Percentiles rank a stretch among this genome's conserved stretches.
Evolutionary conservation across 2,329 filamentous ascomycete species (phyloP).

Genomic region (Penicillium sp.): DNA sequence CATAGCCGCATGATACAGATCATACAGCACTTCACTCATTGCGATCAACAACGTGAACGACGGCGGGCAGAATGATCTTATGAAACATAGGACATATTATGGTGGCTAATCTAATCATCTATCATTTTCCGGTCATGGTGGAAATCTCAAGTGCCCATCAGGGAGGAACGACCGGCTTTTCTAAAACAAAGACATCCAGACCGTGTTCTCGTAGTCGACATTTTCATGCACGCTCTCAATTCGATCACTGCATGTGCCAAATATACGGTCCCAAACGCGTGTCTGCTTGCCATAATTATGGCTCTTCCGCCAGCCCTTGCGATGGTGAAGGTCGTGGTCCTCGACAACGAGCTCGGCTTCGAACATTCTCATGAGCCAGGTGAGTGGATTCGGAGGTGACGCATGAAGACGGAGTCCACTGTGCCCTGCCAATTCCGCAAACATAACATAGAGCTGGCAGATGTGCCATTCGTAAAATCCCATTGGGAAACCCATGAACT

Average conservation of each 20-base stretch:
- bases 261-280: neutral
- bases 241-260: neutral
- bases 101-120: neutral
- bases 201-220: neutral
- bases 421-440: slow-evolving; percentile 7
- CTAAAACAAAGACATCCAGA: neutral
- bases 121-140: neutral
- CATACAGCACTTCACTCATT: neutral
- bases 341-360: neutral
- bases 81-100: neutral
- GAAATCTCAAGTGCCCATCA: neutral
- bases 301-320: slow-evolving; percentile 2
- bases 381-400: slow-evolving; percentile 3
- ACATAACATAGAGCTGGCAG: slow-evolving; percentile 8
- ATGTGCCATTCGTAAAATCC: slow-evolving; percentile 9
- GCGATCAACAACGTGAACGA: neutral
- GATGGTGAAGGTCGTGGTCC: slow-evolving; percentile 1
- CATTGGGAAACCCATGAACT: slow-evolving; percentile 3
- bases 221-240: neutral
- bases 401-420: neutral
- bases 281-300: slow-evolving; percentile 2
- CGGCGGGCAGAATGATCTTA: too few species aligned
- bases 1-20: neutral
- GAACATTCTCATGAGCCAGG: slow-evolving; percentile 2
- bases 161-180: neutral